A percentile compares a stretch with the other conserved stretches of the same genome.
Conservation (phyloP, 208 protist species). For the Crithidia brevicula region DNA sequence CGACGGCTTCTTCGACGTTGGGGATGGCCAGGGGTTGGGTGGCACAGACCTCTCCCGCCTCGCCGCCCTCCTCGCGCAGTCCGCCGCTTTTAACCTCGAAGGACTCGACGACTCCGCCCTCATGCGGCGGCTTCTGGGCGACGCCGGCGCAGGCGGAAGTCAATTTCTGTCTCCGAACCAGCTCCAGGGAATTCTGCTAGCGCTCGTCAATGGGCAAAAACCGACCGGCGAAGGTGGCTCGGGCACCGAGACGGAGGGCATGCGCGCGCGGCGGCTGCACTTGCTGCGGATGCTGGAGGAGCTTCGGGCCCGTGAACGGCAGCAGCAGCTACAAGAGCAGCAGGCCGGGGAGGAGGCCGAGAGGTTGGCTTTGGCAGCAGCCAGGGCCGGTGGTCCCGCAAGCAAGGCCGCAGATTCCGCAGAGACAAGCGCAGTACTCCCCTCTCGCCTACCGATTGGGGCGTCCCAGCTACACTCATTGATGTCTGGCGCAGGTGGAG, state of each 20-base stretch:
- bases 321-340: conserved; percentile 8
- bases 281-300: conserved; percentile 43
- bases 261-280: conserved; percentile 40
- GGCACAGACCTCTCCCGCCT: conserved; percentile 34
- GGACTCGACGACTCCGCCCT: conserved; percentile 60
- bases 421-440: no score
- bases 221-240: neutral
- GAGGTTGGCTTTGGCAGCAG: no score
- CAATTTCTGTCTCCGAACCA: conserved; percentile 38
- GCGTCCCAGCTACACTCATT: no score
- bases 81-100: conserved; percentile 52
- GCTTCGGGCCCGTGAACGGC: conserved; percentile 21
- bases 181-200: conserved; percentile 47
- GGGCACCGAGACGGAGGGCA: conserved; percentile 36
- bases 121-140: conserved; percentile 50
- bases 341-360: neutral
- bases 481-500: no score
- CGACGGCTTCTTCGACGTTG: conserved; percentile 41
- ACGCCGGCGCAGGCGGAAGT: conserved; percentile 19
- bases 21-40: conserved; percentile 42
- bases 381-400: no score
- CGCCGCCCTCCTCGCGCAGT: conserved; percentile 57
- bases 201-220: conserved; percentile 29
- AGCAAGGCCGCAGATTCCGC: no score
- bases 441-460: no score